Conservation (phyloP, 2,329 filamentous ascomycete genomes). For the Rutstroemia sp. region DNA sequence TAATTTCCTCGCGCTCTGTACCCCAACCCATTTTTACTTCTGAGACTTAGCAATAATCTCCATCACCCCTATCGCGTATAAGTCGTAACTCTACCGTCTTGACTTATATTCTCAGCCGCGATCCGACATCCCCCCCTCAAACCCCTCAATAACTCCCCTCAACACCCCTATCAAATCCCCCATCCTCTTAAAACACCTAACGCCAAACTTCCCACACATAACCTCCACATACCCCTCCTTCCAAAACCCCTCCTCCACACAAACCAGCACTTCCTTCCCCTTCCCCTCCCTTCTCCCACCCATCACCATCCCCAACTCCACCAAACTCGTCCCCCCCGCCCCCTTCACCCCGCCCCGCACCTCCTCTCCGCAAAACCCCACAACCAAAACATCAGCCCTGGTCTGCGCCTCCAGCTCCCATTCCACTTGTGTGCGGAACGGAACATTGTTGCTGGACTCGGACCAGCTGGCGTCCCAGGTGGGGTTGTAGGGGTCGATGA, state of each 20-base stretch:
- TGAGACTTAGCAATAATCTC: too few species aligned
- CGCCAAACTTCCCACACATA: constrained; percentile 41
- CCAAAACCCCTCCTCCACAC: constrained; percentile 50
- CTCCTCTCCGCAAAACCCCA: constrained; percentile 53
- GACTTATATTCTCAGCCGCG: too few species aligned
- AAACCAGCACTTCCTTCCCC: constrained; percentile 74
- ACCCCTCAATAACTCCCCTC: constrained; percentile 55
- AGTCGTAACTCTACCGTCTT: too few species aligned
- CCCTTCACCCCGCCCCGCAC: constrained; percentile 70
- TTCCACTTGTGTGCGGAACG: constrained; percentile 45
- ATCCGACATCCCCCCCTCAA: constrained; percentile 31
- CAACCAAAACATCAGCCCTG: constrained; percentile 45
- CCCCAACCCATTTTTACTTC: too few species aligned
- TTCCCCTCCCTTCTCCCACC: constrained; percentile 46
- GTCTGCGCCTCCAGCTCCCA: constrained; percentile 57
- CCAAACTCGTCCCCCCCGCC: constrained; percentile 41
- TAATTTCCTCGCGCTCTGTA: too few species aligned
- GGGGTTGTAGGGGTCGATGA: constrained; percentile 49
- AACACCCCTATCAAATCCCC: constrained; percentile 35
- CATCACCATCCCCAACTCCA: constrained; percentile 52
- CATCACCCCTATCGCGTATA: too few species aligned
- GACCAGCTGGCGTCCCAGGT: constrained; percentile 49
- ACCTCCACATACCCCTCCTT: constrained; percentile 56
- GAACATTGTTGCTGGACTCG: constrained; percentile 39
- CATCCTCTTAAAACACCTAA: constrained; percentile 38